These are phyloP conservation scores for Geotrichum histeridarum DNA, from an alignment of 1,139 yeast genomes.

Conservation along the genomic window DNA sequence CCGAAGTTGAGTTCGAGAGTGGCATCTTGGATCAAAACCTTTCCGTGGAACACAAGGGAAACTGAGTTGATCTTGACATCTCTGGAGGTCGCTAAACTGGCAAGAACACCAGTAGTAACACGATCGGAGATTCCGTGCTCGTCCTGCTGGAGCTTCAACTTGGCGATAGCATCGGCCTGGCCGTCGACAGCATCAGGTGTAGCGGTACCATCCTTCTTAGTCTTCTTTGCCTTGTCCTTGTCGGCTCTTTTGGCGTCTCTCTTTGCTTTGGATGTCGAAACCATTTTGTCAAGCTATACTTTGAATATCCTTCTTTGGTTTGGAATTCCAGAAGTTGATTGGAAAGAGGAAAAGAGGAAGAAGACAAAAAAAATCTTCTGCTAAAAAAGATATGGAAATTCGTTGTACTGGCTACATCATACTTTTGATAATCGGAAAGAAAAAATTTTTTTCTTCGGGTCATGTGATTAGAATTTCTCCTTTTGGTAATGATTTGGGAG, in stretches of 20 bases:
- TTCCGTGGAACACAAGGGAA: conserved; percentile 94
- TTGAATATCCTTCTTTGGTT: conserved; percentile 1
- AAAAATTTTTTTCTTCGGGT: background rate
- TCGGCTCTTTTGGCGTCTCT: conserved; percentile 69
- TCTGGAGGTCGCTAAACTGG: conserved; percentile 81
- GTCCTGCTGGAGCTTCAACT: conserved; percentile 88
- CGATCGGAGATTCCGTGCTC: conserved; percentile 92
- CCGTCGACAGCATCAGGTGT: conserved; percentile 46
- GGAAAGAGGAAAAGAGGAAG: conserved; percentile 5
- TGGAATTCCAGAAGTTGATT: conserved; percentile 5
- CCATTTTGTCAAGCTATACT: conserved; percentile 25
- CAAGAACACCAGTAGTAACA: conserved; percentile 96
- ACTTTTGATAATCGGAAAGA: background rate
- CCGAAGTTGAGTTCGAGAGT: conserved; percentile 90
- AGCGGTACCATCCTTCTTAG: conserved; percentile 43
- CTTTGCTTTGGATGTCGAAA: conserved; percentile 91
- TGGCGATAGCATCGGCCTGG: conserved; percentile 71
- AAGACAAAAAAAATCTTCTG: background rate
- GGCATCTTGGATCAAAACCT: conserved; percentile 89
- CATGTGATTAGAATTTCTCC: background rate
- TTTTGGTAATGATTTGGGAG: too few relatives aligned
- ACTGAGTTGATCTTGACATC: conserved; percentile 89
- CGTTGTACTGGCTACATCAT: background rate
- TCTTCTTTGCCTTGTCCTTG: conserved; percentile 47
- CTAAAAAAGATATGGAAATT: background rate